phyloP scores from a whole-genome alignment of 2,329 filamentous ascomycete genomes.

The Xylaria sp. region DNA sequence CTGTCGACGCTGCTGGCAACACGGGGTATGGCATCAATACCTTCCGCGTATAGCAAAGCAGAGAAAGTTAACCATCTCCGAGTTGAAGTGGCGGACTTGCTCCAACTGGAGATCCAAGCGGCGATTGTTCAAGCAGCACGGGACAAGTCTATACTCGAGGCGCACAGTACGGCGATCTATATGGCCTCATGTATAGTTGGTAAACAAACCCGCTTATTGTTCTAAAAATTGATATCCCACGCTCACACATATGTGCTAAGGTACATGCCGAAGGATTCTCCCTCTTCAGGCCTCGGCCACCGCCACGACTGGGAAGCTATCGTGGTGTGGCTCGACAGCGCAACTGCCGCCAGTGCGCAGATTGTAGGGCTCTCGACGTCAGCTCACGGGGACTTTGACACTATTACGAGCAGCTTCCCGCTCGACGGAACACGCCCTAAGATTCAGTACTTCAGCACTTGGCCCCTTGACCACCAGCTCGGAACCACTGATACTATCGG shows the following conservation, averaged over 20 bases:
- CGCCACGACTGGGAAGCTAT: constrained; percentile 53
- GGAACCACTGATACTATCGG: constrained; percentile 51
- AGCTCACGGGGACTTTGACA: constrained; percentile 50
- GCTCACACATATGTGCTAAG: constrained; percentile 31
- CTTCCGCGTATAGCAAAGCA: not conserved
- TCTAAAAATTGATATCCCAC: not conserved
- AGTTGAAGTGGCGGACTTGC: constrained; percentile 46
- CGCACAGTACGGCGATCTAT: constrained; percentile 44
- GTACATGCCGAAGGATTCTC: constrained; percentile 57
- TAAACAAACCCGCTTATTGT: constrained; percentile 31
- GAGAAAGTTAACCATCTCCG: constrained; percentile 6
- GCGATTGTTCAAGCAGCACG: constrained; percentile 46
- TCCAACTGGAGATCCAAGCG: constrained; percentile 43
- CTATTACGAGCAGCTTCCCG: constrained; percentile 41
- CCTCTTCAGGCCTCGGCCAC: constrained; percentile 51
- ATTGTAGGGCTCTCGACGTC: constrained; percentile 50
- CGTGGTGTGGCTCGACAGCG: constrained; percentile 50
- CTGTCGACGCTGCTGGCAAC: constrained; percentile 62
- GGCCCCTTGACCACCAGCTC: constrained; percentile 52
- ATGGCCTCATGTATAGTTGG: constrained; percentile 51
- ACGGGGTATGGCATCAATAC: constrained; percentile 36
- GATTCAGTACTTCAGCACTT: constrained; percentile 49
- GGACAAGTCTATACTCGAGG: constrained; percentile 52
- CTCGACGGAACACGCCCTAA: constrained; percentile 47
- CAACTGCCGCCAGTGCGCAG: constrained; percentile 41